A percentile compares a stretch with the other conserved stretches of the same genome.
phyloP scores from a whole-genome alignment of 139 green algal genomes.

The Desmodesmus armatus region DNA sequence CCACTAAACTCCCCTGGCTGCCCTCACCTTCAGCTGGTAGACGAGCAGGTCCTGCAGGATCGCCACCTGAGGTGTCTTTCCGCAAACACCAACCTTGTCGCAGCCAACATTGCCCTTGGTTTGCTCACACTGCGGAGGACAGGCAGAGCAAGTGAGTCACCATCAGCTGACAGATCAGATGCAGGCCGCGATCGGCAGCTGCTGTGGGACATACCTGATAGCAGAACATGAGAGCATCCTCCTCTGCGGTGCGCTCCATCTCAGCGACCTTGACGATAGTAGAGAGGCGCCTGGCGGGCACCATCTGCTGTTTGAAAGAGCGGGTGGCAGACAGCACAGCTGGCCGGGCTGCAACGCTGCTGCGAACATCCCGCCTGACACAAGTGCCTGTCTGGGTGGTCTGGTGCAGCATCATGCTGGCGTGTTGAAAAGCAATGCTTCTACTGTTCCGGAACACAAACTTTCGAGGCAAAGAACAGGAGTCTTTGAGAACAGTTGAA shows the following conservation, averaged over 20 bases:
- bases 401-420: too few species aligned
- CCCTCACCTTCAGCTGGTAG: conserved; percentile 53
- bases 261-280: conserved; percentile 2
- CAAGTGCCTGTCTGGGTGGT: too few species aligned
- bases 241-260: neutral
- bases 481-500: too few species aligned
- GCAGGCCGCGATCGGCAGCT: neutral
- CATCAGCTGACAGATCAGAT: neutral
- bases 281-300: too few species aligned
- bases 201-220: conserved; percentile 22
- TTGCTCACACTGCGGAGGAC: conserved; percentile 68
- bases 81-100: conserved; percentile 72
- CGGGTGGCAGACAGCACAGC: too few species aligned
- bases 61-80: conserved; percentile 75
- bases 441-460: too few species aligned
- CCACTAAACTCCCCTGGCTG: neutral
- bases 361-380: too few species aligned
- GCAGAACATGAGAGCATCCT: conserved; percentile 36
- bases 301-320: too few species aligned
- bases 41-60: conserved; percentile 70
- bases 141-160: neutral
- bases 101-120: conserved; percentile 68
- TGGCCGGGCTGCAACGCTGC: too few species aligned
- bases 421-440: too few species aligned
- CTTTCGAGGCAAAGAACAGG: too few species aligned